A percentile compares a stretch with the other conserved stretches of the same genome.
phyloP scores from a whole-genome alignment of 1,139 yeast genomes.

The Suhomyces bribrorum region DNA sequence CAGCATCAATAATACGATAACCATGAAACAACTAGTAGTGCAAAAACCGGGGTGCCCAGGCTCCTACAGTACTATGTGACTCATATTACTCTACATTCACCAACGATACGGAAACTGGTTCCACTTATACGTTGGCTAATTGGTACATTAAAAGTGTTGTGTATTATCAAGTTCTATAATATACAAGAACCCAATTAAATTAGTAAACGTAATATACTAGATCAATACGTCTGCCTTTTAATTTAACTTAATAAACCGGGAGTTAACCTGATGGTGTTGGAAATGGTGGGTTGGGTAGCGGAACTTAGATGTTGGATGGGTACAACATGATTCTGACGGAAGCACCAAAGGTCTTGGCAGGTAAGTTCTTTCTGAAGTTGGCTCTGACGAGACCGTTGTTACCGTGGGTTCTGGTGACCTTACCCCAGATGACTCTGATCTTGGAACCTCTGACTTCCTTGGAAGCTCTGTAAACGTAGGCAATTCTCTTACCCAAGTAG shows the following conservation, averaged over 20 bases:
- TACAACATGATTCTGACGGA: slow-evolving; percentile 99
- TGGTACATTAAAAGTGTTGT: slow-evolving; percentile 11
- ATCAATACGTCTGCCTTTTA: slow-evolving; percentile 12
- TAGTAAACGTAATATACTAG: slow-evolving; percentile 12
- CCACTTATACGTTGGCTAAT: too few relatives aligned
- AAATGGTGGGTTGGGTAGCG: slow-evolving; percentile 10
- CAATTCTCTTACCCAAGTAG: slow-evolving; percentile 99
- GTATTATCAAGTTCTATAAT: slow-evolving; percentile 14
- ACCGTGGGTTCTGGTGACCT: slow-evolving; percentile 98
- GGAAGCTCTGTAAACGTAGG: slow-evolving; percentile 98
- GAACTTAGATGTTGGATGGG: slow-evolving; percentile 96
- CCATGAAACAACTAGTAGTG: too few relatives aligned
- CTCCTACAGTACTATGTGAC: too few relatives aligned
- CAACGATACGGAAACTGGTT: too few relatives aligned
- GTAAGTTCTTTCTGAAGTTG: slow-evolving; percentile 97
- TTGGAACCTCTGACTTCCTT: slow-evolving; percentile 98
- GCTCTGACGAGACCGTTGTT: slow-evolving; percentile 98
- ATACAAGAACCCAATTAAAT: slow-evolving; percentile 13
- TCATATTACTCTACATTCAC: too few relatives aligned
- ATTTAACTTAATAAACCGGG: slow-evolving; percentile 10
- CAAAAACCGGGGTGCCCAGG: too few relatives aligned
- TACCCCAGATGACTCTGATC: slow-evolving; percentile 99
- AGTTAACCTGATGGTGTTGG: slow-evolving; percentile 3
- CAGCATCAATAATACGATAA: too few relatives aligned
- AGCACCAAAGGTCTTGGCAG: slow-evolving; percentile 99